Evolutionary conservation across 768 basidiomycete genomes (phyloP), one percentile per base, ranked within the genome.

Genomic region (Pholiota molesta): DNA sequence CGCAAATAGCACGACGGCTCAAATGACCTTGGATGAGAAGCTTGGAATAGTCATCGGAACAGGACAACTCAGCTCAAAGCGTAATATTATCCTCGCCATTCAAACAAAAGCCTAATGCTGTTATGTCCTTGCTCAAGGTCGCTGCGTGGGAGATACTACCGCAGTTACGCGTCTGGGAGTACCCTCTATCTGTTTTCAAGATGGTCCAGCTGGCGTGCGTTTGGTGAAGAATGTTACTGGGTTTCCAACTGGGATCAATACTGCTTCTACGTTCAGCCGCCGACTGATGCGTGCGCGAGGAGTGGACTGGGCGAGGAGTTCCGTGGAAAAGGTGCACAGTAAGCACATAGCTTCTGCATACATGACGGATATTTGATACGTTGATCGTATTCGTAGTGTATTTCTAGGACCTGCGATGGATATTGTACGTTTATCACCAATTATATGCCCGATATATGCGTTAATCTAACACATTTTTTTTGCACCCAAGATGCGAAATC

Each of bases 251-350:
- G 87, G 84, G 0, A 82, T 90, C 67, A 87, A 81, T 45, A 68
- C 74, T 9, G 82, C 81, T 2, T 73, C 79, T 9, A 82, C 81
- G 10, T 86, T 84, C 68, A 84, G 89, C 70, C 78, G 83, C 29
- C 78, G 86, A 35, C 73, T 91, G 9, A 89, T 91, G 78, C 81
- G 84, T 54, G 78, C 80, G 37, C 78, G 90, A 51, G 90, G 86
- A 4, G 74, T 77, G 88, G 88, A 0, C 74, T 92, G 63, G 90
- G 85, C 3, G 77, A 84, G 57, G 91, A 93, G 71, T 88, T 85
- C 70, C 74, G 83, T n/a, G 86, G 81, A 13, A 88, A 90, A 71
- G 91, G 91, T 23, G 84, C 84, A 5, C 77, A 81, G 80, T 80
- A 49, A 72, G 75, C 69, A 23, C 16, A 62, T 19, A 11, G 2